Conservation (phyloP, 768 basidiomycete species). For the Leccinum imitatum region DNA sequence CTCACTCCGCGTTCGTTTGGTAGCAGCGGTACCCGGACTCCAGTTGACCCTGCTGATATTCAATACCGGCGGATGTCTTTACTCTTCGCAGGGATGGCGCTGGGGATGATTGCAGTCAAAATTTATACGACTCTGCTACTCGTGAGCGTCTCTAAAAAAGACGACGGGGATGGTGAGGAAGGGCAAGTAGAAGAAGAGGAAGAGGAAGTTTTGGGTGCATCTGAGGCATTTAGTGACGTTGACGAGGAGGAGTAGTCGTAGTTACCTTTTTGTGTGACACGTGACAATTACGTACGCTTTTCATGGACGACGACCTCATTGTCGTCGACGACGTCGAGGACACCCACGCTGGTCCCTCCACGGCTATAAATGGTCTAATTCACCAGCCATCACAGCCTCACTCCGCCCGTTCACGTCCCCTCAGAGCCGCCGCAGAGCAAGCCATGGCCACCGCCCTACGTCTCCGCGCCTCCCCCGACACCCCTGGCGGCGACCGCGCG, state of each 20-base stretch:
- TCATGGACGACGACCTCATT: conserved; percentile 62
- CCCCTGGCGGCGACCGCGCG: conserved; percentile 45
- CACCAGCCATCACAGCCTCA: conserved; percentile 18
- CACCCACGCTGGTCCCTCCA: conserved; percentile 39
- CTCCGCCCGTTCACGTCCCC: conserved; percentile 31
- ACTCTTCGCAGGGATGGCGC: conserved; percentile 49
- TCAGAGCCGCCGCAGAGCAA: conserved; percentile 34
- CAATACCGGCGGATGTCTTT: conserved; percentile 50
- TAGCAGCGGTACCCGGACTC: conserved; percentile 10
- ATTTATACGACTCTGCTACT: conserved; percentile 19
- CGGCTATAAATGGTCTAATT: conserved; percentile 27
- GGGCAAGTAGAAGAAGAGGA: conserved; percentile 17
- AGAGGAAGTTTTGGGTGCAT: background rate
- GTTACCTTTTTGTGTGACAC: conserved; percentile 10
- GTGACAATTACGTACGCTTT: background rate
- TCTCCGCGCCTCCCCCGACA: conserved; percentile 30
- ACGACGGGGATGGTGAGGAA: background rate
- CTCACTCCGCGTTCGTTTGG: conserved; percentile 37
- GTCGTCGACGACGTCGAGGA: conserved; percentile 59
- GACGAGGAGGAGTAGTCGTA: conserved; percentile 12
- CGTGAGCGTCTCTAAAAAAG: background rate
- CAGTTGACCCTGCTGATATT: conserved; percentile 40
- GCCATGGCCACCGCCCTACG: conserved; percentile 37
- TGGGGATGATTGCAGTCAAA: conserved; percentile 44
- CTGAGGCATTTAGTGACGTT: conserved; percentile 12